Evolutionary conservation across 306 rosid genomes (phyloP), one percentile per base, ranked within the genome.

Genomic region (Cucumis hystrix): DNA sequence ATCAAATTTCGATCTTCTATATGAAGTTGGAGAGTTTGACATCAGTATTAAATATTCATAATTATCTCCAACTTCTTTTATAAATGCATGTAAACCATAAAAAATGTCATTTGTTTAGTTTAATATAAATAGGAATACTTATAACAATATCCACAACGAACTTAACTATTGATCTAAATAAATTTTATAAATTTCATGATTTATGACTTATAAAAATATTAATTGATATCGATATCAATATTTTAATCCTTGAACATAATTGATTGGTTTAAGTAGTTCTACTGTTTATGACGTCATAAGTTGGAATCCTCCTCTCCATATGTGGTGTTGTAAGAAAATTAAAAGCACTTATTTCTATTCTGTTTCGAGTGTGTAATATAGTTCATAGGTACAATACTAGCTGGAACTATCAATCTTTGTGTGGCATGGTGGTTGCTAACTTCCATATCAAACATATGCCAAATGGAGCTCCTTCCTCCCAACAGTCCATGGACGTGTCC

Each of bases 401-500:
- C 84, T 1, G 84, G 84, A 60, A 81, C 83, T n/a, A 66, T 81
- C 57, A 81, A 84, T 16, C 54, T 84, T 17, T 76, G 82, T n/a
- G 75, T 72, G 33, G 84, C 84, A 41, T 81, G 87, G 87, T 81
- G 84, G 84, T 74, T 84, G 23, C 73, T 81, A 5, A 45, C 21
- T 14, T 74, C 79, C 16, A 77, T 81, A 30, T 43, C 64, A 30
- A 75, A 81, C 61, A 84, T 84, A 56, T 84, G 87, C 25, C 66
- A 68, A 13, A 67, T 17, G 16, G 74, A 72, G 0, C 45, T 79
- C 47, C 80, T 84, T 51, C 84, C 79, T 35, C 63, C 80, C 16
- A 81, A 63, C 17, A 84, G 87, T 58, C 84, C 82, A 3, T 84
- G 87, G 87, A 84, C 87, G 5, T 84, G 84, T 56, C 83, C 84